A percentile compares a stretch with the other conserved stretches of the same genome.
Evolutionary conservation across 2,329 filamentous ascomycete species (phyloP).

Genomic region (Ophiosphaerella korrae): DNA sequence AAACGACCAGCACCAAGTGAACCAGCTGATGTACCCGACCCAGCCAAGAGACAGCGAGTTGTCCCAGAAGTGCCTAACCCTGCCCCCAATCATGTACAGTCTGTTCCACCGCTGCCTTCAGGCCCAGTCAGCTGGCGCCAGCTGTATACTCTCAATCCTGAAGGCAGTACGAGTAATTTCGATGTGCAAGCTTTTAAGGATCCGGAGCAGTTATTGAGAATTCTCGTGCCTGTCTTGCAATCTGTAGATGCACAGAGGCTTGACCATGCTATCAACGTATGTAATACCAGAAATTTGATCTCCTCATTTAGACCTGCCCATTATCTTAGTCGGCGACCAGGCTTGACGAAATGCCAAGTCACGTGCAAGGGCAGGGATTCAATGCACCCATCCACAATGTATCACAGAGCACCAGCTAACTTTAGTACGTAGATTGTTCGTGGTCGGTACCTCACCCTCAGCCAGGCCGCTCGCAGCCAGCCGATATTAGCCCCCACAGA

Average conservation of each 20-base stretch:
- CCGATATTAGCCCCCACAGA: slow-evolving; percentile 55
- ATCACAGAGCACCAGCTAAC: slow-evolving; percentile 19
- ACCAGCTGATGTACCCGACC: slow-evolving; percentile 72
- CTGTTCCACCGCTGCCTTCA: slow-evolving; percentile 72
- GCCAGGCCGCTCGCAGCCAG: slow-evolving; percentile 51
- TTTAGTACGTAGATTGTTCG: slow-evolving; percentile 45
- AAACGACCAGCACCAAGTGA: slow-evolving; percentile 77
- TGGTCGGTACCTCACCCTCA: slow-evolving; percentile 47
- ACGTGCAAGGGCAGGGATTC: slow-evolving; percentile 6
- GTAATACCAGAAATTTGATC: slow-evolving; percentile 28
- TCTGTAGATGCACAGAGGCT: slow-evolving; percentile 72
- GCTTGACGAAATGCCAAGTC: background rate
- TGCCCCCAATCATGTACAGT: slow-evolving; percentile 47
- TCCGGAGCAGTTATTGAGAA: slow-evolving; percentile 74
- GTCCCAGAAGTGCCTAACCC: slow-evolving; percentile 55
- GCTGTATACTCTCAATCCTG: slow-evolving; percentile 82
- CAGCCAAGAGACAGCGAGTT: slow-evolving; percentile 79
- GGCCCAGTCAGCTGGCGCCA: slow-evolving; percentile 81
- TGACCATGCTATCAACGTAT: slow-evolving; percentile 73
- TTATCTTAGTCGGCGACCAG: background rate
- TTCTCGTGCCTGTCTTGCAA: slow-evolving; percentile 78
- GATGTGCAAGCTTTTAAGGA: slow-evolving; percentile 78
- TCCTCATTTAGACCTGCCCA: background rate
- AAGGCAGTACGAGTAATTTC: slow-evolving; percentile 75
- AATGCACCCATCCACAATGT: background rate